Percentiles rank a stretch among this genome's conserved stretches.
Evolutionary conservation across 73 alveolate species (phyloP).

Genomic region (Effrenium voratum): DNA sequence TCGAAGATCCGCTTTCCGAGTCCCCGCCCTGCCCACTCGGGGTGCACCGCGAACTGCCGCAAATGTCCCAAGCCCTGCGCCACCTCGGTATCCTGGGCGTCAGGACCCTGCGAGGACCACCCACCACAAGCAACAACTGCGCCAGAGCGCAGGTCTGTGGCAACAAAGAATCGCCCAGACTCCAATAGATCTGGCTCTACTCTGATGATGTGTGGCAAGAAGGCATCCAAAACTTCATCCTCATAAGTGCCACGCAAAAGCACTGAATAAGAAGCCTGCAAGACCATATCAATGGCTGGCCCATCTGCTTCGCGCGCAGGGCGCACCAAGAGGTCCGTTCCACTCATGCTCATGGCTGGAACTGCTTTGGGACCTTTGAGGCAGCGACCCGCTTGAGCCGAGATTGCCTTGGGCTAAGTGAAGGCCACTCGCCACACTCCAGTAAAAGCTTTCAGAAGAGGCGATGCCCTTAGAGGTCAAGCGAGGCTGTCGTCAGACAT

Average conservation of each 20-base stretch:
- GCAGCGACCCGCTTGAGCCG: too few relatives aligned
- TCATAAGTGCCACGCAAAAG: constrained; percentile 35
- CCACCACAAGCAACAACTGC: constrained; percentile 58
- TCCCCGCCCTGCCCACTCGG: constrained; percentile 39
- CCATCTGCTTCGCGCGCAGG: not conserved
- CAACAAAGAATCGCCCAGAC: constrained; percentile 29
- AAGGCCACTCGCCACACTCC: too few relatives aligned
- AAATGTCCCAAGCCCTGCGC: constrained; percentile 19
- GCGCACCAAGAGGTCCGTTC: not conserved
- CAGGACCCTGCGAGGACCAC: constrained; percentile 7
- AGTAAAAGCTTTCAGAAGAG: too few relatives aligned
- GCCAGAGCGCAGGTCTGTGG: not conserved
- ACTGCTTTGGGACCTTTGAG: too few relatives aligned
- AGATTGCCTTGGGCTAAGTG: too few relatives aligned
- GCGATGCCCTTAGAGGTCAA: too few relatives aligned
- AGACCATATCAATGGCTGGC: not conserved
- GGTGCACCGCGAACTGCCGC: constrained; percentile 72
- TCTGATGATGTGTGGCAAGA: constrained; percentile 21
- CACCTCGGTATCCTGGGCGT: not conserved
- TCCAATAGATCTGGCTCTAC: not conserved
- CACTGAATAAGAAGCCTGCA: constrained; percentile 23
- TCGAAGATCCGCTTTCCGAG: constrained; percentile 34
- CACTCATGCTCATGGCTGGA: too few relatives aligned
- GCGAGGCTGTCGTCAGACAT: too few relatives aligned
- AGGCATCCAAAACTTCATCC: constrained; percentile 24